phyloP scores from a whole-genome alignment of 257 asterid genomes.

The Gentiana straminea region DNA sequence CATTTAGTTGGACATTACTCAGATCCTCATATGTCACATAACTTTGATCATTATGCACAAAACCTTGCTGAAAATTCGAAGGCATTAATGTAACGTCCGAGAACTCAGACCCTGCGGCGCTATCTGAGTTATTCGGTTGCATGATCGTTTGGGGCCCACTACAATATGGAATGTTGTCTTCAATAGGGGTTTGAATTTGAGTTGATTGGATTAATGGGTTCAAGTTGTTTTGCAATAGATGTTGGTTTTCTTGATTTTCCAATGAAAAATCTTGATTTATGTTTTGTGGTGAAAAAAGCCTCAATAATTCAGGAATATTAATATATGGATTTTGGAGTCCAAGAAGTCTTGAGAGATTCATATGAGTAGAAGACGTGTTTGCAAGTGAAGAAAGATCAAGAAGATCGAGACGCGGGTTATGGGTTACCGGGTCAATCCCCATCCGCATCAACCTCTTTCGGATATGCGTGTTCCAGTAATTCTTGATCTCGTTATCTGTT shows the following conservation, averaged over 20 bases:
- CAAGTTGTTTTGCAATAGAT: slow-evolving; percentile 15
- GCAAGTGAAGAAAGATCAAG: slow-evolving; percentile 57
- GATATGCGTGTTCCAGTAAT: slow-evolving; percentile 76
- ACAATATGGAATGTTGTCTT: slow-evolving; percentile 16
- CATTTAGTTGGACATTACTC: slow-evolving; percentile 20
- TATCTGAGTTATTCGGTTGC: slow-evolving; percentile 19
- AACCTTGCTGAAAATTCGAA: slow-evolving; percentile 23
- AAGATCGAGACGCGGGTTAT: slow-evolving; percentile 68
- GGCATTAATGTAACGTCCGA: slow-evolving; percentile 13
- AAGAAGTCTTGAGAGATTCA: slow-evolving; percentile 41
- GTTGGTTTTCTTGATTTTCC: slow-evolving; percentile 26
- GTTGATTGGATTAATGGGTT: slow-evolving; percentile 19
- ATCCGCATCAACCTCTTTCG: slow-evolving; percentile 63
- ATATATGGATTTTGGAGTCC: slow-evolving; percentile 32
- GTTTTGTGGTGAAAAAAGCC: slow-evolving; percentile 31
- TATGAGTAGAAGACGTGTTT: slow-evolving; percentile 29
- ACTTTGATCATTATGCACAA: slow-evolving; percentile 8
- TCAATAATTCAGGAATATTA: slow-evolving; percentile 39
- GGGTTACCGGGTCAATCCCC: slow-evolving; percentile 88
- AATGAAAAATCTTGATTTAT: slow-evolving; percentile 16
- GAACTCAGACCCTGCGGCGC: slow-evolving; percentile 7
- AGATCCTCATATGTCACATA: slow-evolving; percentile 2
- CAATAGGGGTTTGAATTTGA: slow-evolving; percentile 29
- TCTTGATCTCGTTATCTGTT: slow-evolving; percentile 78
- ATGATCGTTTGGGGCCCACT: slow-evolving; percentile 25